Percentiles rank a stretch among this genome's conserved stretches.
phyloP scores from a whole-genome alignment of 225 moss, liverwort and hornwort genomes.

The Bryoerythrophyllum caledonicum region DNA sequence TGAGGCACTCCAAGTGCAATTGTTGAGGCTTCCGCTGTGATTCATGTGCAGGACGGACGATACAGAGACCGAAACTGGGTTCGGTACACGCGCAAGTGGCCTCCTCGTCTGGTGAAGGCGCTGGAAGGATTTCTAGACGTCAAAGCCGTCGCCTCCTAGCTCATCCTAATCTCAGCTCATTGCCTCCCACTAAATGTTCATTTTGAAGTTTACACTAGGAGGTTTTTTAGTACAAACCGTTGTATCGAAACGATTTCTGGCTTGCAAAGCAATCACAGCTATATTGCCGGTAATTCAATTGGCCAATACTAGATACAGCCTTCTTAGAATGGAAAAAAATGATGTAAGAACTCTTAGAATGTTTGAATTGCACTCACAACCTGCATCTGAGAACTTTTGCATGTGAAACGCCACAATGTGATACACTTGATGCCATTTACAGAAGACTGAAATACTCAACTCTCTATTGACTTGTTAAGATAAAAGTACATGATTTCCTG shows the following conservation, averaged over 20 bases:
- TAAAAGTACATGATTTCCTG: not conserved
- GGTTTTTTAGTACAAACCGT: not conserved
- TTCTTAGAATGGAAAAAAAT: too few relatives aligned
- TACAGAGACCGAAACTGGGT: slow-evolving; percentile 90
- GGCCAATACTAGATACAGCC: too few relatives aligned
- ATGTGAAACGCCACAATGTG: too few relatives aligned
- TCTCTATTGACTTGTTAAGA: not conserved
- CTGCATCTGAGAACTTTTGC: too few relatives aligned
- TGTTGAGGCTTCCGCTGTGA: not conserved
- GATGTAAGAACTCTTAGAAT: too few relatives aligned
- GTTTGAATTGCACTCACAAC: too few relatives aligned
- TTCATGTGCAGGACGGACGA: slow-evolving; percentile 66
- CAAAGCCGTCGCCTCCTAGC: slow-evolving; percentile 39
- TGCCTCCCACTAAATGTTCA: not conserved
- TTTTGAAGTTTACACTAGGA: not conserved
- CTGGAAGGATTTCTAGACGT: slow-evolving; percentile 88
- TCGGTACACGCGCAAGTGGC: slow-evolving; percentile 84
- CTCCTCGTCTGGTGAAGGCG: slow-evolving; percentile 74
- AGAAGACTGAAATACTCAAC: slow-evolving; percentile 1
- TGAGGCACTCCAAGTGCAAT: not conserved
- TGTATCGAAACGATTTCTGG: not conserved
- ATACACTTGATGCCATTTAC: not conserved
- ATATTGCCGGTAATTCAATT: too few relatives aligned
- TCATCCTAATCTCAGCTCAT: not conserved
- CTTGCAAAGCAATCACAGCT: not conserved